Evolutionary conservation across 83 land plant species (phyloP).

Genomic region (Larix sibirica): DNA sequence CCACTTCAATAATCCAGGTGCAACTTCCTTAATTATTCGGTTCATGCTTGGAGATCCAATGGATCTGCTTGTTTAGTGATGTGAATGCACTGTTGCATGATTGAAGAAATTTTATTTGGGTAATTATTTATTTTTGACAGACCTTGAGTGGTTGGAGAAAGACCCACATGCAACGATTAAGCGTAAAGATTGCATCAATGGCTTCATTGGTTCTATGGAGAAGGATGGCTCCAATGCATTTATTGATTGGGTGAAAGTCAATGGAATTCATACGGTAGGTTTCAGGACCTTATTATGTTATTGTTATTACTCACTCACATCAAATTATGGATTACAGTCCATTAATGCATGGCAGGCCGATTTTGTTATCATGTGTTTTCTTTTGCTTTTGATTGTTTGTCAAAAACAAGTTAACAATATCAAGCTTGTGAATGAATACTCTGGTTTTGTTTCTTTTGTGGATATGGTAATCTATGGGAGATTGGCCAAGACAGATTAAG

Average conservation of each 20-base stretch:
- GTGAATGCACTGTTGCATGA: neutral
- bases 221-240: constrained; percentile 85
- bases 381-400: neutral
- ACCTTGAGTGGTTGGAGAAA: constrained; percentile 75
- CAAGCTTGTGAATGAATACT: neutral
- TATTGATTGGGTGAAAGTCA: constrained; percentile 71
- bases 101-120: neutral
- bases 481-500: neutral
- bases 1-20: too few relatives aligned
- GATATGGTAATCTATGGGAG: neutral
- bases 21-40: too few relatives aligned
- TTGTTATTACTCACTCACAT: neutral
- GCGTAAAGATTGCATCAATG: constrained; percentile 88
- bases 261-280: constrained; percentile 66
- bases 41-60: too few relatives aligned
- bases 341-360: neutral
- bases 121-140: constrained; percentile 30
- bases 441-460: neutral
- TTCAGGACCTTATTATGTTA: neutral
- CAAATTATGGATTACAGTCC: neutral
- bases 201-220: constrained; percentile 70
- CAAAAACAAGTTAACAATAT: neutral
- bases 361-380: neutral
- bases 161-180: constrained; percentile 62
- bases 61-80: too few relatives aligned